Evolutionary conservation across 176 grass and related monocot species (phyloP).

Genomic region (Carex parvula): DNA sequence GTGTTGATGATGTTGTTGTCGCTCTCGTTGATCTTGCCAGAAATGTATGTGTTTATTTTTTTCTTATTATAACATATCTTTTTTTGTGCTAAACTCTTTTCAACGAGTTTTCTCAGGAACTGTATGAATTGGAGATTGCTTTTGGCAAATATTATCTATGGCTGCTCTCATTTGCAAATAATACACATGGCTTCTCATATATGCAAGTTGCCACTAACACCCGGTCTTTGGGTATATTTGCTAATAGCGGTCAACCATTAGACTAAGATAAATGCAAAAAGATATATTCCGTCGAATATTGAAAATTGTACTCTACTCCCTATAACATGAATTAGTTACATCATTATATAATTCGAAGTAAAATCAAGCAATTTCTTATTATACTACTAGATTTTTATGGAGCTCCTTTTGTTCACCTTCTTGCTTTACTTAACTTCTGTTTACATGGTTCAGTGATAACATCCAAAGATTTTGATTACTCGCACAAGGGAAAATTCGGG

Average conservation of each 20-base stretch:
- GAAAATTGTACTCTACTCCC: neutral
- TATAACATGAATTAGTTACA: neutral
- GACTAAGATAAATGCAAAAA: neutral
- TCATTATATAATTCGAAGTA: neutral
- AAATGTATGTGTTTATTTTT: slow-evolving; percentile 61
- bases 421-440: neutral
- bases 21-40: slow-evolving; percentile 64
- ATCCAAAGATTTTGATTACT: neutral
- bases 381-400: neutral
- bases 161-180: slow-evolving; percentile 33
- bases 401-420: neutral
- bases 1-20: slow-evolving; percentile 76
- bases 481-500: neutral
- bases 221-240: neutral
- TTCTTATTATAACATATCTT: slow-evolving; percentile 13
- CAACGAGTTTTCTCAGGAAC: slow-evolving; percentile 9
- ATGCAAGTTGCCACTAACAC: neutral
- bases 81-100: slow-evolving; percentile 14
- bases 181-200: neutral
- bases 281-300: neutral
- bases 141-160: slow-evolving; percentile 19
- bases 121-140: slow-evolving; percentile 14
- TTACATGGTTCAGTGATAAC: neutral
- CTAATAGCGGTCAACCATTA: neutral
- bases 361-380: neutral